Conservation (phyloP, 768 basidiomycete genomes). For the Kwoniella bestiolae region DNA sequence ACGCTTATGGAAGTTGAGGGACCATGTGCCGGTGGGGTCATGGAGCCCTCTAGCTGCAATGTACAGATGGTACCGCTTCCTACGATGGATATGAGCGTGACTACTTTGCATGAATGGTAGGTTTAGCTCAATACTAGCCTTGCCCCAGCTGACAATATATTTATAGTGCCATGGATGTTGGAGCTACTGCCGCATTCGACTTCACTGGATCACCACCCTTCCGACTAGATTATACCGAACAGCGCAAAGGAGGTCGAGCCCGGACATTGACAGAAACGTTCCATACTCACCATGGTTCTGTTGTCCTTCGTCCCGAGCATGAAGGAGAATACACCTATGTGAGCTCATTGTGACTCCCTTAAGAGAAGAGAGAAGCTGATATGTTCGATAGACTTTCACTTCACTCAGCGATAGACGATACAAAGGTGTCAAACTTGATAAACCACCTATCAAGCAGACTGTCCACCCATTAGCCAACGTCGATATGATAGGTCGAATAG, state of each 20-base stretch:
- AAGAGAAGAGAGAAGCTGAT: background rate
- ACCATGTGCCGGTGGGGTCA: constrained; percentile 77
- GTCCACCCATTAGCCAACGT: constrained; percentile 79
- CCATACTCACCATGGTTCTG: constrained; percentile 71
- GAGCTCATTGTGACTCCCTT: constrained; percentile 7
- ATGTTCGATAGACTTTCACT: constrained; percentile 62
- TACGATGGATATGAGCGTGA: constrained; percentile 83
- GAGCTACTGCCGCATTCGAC: constrained; percentile 82
- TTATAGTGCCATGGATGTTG: constrained; percentile 69
- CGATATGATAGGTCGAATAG: constrained; percentile 34
- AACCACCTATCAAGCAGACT: constrained; percentile 77
- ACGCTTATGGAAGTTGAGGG: constrained; percentile 72
- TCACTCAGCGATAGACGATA: constrained; percentile 84
- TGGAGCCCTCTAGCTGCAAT: constrained; percentile 78
- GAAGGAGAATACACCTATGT: constrained; percentile 87
- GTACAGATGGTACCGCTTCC: constrained; percentile 69
- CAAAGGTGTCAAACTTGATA: constrained; percentile 71
- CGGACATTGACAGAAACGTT: constrained; percentile 62
- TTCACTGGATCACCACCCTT: constrained; percentile 90
- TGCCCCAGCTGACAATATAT: background rate
- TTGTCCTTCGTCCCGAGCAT: constrained; percentile 81
- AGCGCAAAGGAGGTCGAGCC: constrained; percentile 63
- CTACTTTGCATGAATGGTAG: constrained; percentile 87
- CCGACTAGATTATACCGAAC: constrained; percentile 74
- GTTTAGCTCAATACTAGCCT: constrained; percentile 21